Percentiles rank a stretch among this genome's conserved stretches.
phyloP scores from a whole-genome alignment of 345 rosid species.

The Microcos paniculata region DNA sequence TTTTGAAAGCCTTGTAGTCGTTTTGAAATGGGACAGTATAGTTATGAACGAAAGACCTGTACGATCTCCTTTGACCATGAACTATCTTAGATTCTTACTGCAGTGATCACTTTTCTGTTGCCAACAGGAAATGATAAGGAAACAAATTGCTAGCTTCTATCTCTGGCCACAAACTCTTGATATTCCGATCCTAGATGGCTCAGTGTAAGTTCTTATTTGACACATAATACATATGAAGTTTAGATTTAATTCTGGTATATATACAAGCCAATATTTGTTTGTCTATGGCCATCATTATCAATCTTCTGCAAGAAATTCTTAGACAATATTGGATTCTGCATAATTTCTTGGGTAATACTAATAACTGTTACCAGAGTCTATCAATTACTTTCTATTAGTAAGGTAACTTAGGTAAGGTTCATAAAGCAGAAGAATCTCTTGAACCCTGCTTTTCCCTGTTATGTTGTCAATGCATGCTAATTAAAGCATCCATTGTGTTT shows the following conservation, averaged over 20 bases:
- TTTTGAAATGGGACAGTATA: not conserved
- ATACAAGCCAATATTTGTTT: not conserved
- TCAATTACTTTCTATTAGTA: not conserved
- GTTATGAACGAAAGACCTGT: not conserved
- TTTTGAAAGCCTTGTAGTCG: too few relatives aligned
- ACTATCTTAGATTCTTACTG: not conserved
- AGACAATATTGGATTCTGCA: not conserved
- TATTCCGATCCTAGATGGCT: slow-evolving; percentile 59
- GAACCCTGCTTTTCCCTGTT: not conserved
- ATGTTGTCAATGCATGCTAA: not conserved
- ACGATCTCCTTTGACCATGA: not conserved
- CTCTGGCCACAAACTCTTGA: slow-evolving; percentile 75
- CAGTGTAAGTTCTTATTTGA: slow-evolving; percentile 13
- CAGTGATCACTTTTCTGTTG: not conserved
- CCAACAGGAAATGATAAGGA: slow-evolving; percentile 51
- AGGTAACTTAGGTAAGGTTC: not conserved
- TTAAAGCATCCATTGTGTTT: not conserved
- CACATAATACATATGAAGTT: not conserved
- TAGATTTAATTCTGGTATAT: not conserved
- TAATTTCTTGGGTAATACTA: not conserved
- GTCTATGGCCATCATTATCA: not conserved
- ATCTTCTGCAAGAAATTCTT: not conserved
- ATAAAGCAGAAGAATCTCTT: not conserved
- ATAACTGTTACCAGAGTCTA: not conserved
- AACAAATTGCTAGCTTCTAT: slow-evolving; percentile 56